Evolutionary conservation across 768 basidiomycete genomes (phyloP).

Genomic region (Mycena metata): DNA sequence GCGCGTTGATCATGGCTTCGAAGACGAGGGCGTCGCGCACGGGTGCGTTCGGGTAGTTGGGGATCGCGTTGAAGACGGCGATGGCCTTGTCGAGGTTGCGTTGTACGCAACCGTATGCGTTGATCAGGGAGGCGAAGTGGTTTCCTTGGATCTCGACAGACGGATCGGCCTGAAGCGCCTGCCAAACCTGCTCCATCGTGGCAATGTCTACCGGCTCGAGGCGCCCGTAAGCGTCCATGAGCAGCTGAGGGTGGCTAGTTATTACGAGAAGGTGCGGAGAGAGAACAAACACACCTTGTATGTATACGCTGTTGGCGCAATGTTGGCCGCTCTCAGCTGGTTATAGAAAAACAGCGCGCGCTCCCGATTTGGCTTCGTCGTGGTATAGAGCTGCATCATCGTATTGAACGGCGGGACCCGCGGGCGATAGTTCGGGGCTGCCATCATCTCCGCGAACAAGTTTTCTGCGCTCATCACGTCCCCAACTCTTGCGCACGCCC

Average conservation of each 20-base stretch:
- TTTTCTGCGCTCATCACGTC: constrained; percentile 85
- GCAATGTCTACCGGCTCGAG: constrained; percentile 85
- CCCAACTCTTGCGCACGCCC: constrained; percentile 94
- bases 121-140: constrained; percentile 87
- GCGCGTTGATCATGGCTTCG: constrained; percentile 90
- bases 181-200: constrained; percentile 80
- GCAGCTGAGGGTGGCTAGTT: constrained; percentile 63
- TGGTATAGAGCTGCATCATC: constrained; percentile 97
- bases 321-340: constrained; percentile 68
- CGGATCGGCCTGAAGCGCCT: constrained; percentile 62
- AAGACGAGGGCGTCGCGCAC: constrained; percentile 88
- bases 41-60: constrained; percentile 62
- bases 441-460: constrained; percentile 89
- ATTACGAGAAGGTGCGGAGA: not conserved
- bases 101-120: constrained; percentile 85
- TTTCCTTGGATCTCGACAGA: constrained; percentile 59
- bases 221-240: constrained; percentile 90
- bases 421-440: constrained; percentile 81
- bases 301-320: constrained; percentile 89
- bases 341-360: constrained; percentile 83
- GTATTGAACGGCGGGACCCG: constrained; percentile 97
- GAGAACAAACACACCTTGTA: constrained; percentile 77
- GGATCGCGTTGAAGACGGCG: constrained; percentile 81
- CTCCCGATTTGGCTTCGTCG: constrained; percentile 88
- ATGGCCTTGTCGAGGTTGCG: constrained; percentile 86